Evolutionary conservation across 2,329 filamentous ascomycete genomes (phyloP).

Genomic region (Pseudocercospora musae): DNA sequence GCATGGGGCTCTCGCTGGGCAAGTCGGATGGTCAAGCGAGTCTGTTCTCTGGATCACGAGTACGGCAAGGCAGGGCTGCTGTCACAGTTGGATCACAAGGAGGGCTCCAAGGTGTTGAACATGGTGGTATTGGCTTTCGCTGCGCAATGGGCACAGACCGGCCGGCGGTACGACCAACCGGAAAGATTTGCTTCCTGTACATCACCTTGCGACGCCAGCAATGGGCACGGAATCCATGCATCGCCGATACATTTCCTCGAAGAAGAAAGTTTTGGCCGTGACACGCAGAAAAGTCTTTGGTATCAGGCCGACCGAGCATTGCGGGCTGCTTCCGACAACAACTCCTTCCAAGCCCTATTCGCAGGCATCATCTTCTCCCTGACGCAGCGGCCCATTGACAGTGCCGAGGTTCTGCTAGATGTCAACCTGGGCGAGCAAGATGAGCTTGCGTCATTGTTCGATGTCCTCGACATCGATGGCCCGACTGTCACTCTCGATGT

Average conservation of each 20-base stretch:
- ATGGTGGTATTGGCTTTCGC: slow-evolving; percentile 20
- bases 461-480: slow-evolving; percentile 17
- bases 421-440: background rate
- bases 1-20: slow-evolving; percentile 21
- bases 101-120: slow-evolving; percentile 18
- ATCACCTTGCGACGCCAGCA: background rate
- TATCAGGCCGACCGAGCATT: slow-evolving; percentile 18
- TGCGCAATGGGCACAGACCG: slow-evolving; percentile 18
- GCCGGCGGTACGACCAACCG: slow-evolving; percentile 1
- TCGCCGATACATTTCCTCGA: background rate
- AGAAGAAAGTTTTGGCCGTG: slow-evolving; percentile 16
- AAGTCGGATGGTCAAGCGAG: slow-evolving; percentile 18
- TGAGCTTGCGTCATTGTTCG: slow-evolving; percentile 13
- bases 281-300: slow-evolving; percentile 18
- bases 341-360: slow-evolving; percentile 20
- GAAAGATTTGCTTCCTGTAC: background rate
- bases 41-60: slow-evolving; percentile 17
- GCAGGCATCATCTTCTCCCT: slow-evolving; percentile 21
- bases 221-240: background rate
- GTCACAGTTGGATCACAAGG: slow-evolving; percentile 12
- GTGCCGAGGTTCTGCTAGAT: slow-evolving; percentile 5
- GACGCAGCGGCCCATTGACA: slow-evolving; percentile 18
- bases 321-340: slow-evolving; percentile 14
- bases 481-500: slow-evolving; percentile 16
- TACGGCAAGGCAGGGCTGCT: slow-evolving; percentile 15